A percentile compares a stretch with the other conserved stretches of the same genome.
Evolutionary conservation across 2,329 filamentous ascomycete genomes (phyloP).

Genomic region (Alternaria consortialis): DNA sequence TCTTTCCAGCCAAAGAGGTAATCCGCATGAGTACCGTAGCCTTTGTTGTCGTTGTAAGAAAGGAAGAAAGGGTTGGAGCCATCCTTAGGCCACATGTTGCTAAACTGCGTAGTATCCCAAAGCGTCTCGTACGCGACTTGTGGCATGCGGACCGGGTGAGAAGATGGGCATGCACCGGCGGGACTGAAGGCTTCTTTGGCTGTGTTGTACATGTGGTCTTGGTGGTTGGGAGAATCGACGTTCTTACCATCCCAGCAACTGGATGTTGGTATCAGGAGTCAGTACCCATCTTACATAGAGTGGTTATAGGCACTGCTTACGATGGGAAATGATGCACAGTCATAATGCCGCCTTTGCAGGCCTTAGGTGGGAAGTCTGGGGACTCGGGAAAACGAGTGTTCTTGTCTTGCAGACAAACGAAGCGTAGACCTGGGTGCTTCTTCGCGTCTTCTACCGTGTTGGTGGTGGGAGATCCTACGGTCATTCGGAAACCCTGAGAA

Average conservation of each 20-base stretch:
- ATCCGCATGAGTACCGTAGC: slow-evolving; percentile 42
- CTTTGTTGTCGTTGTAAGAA: slow-evolving; percentile 36
- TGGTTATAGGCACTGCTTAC: background rate
- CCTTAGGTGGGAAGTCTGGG: slow-evolving; percentile 16
- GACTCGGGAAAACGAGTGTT: slow-evolving; percentile 31
- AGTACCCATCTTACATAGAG: background rate
- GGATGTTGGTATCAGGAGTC: background rate
- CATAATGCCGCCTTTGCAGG: slow-evolving; percentile 16
- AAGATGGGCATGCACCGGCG: slow-evolving; percentile 35
- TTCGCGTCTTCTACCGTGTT: slow-evolving; percentile 16
- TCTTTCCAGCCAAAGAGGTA: slow-evolving; percentile 45
- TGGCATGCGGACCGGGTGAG: slow-evolving; percentile 43
- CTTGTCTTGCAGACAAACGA: slow-evolving; percentile 25
- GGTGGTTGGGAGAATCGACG: slow-evolving; percentile 63
- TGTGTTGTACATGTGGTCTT: slow-evolving; percentile 55
- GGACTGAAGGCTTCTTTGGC: slow-evolving; percentile 30
- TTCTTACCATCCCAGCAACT: slow-evolving; percentile 59
- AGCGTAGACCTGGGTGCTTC: slow-evolving; percentile 6
- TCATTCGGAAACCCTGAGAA: slow-evolving; percentile 44
- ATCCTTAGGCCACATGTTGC: slow-evolving; percentile 37
- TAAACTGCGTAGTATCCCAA: slow-evolving; percentile 42
- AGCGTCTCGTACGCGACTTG: slow-evolving; percentile 45
- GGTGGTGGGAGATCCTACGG: slow-evolving; percentile 42
- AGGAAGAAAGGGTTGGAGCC: slow-evolving; percentile 41
- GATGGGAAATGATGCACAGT: slow-evolving; percentile 33